Conservation (phyloP, 2,329 filamentous ascomycete species). For the Tolypocladium ophioglossoides region DNA sequence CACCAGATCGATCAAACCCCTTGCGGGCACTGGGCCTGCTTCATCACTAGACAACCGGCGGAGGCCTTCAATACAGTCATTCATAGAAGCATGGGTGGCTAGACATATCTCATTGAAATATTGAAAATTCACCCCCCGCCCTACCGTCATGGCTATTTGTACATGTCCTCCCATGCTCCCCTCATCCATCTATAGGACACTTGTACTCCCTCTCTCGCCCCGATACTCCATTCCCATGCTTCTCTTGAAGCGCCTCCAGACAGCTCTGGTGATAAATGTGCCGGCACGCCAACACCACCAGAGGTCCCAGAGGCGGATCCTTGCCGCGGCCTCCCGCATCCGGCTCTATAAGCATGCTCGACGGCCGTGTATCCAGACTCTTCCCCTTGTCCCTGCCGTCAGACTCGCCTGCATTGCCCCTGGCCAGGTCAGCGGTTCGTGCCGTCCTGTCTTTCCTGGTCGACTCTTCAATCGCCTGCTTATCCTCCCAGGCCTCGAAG, state of each 20-base stretch:
- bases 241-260: constrained; percentile 52
- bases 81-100: too few relatives aligned
- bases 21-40: neutral
- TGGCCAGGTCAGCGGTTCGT: constrained; percentile 22
- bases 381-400: constrained; percentile 34
- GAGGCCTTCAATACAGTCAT: neutral
- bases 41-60: neutral
- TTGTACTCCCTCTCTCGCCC: constrained; percentile 38
- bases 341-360: constrained; percentile 28
- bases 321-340: constrained; percentile 11
- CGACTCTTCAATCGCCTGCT: constrained; percentile 35
- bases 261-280: constrained; percentile 62
- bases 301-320: constrained; percentile 47
- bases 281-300: constrained; percentile 59
- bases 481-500: constrained; percentile 73
- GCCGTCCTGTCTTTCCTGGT: constrained; percentile 34
- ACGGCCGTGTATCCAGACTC: constrained; percentile 25
- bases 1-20: neutral
- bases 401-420: constrained; percentile 21
- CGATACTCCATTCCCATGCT: constrained; percentile 37
- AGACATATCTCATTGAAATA: neutral
- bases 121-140: neutral
- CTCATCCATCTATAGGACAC: constrained; percentile 46
- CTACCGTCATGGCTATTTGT: neutral
- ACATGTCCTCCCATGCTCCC: neutral